Evolutionary conservation across 495 filamentous ascomycete species (phyloP).

Genomic region (Penicillium canescens): DNA sequence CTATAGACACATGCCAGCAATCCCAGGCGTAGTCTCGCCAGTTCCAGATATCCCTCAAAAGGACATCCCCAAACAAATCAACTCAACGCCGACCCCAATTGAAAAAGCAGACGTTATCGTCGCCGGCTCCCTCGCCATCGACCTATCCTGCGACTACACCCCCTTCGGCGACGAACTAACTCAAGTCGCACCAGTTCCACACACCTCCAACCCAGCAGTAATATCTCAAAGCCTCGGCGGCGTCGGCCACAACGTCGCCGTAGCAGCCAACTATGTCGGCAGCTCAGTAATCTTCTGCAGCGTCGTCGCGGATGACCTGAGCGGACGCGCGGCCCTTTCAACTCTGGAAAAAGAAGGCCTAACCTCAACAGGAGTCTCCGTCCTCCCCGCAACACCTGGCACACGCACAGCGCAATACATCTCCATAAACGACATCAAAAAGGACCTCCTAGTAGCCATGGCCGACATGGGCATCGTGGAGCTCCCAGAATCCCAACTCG

Average conservation of each 20-base stretch:
- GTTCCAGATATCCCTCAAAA: conserved; percentile 27
- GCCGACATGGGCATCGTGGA: conserved; percentile 92
- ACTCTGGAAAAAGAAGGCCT: conserved; percentile 63
- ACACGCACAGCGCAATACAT: conserved; percentile 85
- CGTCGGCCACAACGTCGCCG: conserved; percentile 92
- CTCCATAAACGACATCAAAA: conserved; percentile 79
- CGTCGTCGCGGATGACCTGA: conserved; percentile 73
- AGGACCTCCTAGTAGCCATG: conserved; percentile 83
- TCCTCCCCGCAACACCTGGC: conserved; percentile 49
- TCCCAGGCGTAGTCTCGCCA: conserved; percentile 25
- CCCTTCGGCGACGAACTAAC: conserved; percentile 33
- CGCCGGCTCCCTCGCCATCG: conserved; percentile 85
- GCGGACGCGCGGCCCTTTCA: conserved; percentile 68
- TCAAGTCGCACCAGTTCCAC: conserved; percentile 51
- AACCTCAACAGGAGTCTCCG: conserved; percentile 60
- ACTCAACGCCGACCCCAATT: conserved; percentile 4
- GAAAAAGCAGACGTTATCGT: conserved; percentile 68
- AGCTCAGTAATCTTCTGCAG: conserved; percentile 67
- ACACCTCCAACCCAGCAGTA: conserved; percentile 84
- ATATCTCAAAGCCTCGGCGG: conserved; percentile 85
- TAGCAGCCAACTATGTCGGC: conserved; percentile 67
- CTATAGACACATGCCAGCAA: conserved; percentile 45
- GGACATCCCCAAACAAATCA: conserved; percentile 4
- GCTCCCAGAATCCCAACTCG: conserved; percentile 35
- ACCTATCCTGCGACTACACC: conserved; percentile 79